Evolutionary conservation across 2,329 filamentous ascomycete genomes (phyloP).

Genomic region (Saccharata proteae): DNA sequence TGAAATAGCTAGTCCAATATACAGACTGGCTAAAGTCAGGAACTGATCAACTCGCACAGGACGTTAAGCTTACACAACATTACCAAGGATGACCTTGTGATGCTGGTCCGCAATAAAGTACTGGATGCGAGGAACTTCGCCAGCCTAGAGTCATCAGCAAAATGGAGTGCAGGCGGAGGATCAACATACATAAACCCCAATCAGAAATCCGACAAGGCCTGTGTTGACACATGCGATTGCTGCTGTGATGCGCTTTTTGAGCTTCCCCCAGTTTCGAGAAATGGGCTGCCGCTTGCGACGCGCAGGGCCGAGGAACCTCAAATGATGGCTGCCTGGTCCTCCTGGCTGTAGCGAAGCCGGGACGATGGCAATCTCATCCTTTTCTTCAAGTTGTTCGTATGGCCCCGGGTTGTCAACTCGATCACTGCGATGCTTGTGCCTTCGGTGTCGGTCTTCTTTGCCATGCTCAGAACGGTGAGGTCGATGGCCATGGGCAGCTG

Average conservation of each 20-base stretch:
- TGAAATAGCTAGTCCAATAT: conserved; percentile 56
- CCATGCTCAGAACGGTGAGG: conserved; percentile 13
- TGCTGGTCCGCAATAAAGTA: conserved; percentile 60
- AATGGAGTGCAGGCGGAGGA: neutral
- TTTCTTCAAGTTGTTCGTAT: neutral
- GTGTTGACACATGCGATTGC: conserved; percentile 61
- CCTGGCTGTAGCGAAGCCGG: neutral
- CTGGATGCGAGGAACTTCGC: conserved; percentile 66
- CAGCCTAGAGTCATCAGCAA: conserved; percentile 34
- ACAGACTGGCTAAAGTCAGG: conserved; percentile 35
- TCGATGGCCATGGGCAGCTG: conserved; percentile 10
- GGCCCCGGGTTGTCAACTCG: neutral
- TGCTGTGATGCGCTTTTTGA: conserved; percentile 57
- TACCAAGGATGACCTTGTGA: conserved; percentile 58
- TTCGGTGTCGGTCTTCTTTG: conserved; percentile 4
- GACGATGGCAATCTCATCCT: neutral
- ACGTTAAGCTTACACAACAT: conserved; percentile 41
- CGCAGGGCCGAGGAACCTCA: conserved; percentile 23
- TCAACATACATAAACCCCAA: conserved; percentile 54
- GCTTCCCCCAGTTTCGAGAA: conserved; percentile 58
- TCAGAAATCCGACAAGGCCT: conserved; percentile 54
- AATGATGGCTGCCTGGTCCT: conserved; percentile 20
- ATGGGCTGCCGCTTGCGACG: conserved; percentile 50
- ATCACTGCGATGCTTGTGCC: conserved; percentile 1
- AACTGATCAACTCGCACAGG: neutral